Conservation (phyloP, 441 rosid genomes). For the Rhodomyrtus psidioides region DNA sequence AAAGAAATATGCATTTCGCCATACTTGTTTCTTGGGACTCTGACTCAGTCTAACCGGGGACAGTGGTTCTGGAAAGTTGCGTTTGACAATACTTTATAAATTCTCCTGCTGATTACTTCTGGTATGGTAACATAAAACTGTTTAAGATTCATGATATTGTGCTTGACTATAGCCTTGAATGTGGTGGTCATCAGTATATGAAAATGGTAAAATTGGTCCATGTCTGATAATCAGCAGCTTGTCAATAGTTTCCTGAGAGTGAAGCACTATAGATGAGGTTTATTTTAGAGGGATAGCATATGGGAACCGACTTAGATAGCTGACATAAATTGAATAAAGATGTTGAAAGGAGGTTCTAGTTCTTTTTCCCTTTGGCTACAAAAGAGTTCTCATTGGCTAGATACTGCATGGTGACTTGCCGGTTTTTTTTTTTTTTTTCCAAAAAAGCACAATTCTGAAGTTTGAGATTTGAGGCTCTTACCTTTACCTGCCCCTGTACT, state of each 20-base stretch:
- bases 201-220: not conserved
- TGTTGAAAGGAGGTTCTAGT: not conserved
- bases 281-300: not conserved
- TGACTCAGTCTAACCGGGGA: not conserved
- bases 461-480: not conserved
- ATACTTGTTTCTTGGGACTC: not conserved
- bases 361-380: not conserved
- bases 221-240: not conserved
- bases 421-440: not conserved
- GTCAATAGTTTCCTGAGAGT: not conserved
- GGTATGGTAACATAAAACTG: not conserved
- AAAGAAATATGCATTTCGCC: not conserved
- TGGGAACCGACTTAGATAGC: not conserved
- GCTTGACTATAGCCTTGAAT: not conserved
- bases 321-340: not conserved
- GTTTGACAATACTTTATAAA: not conserved
- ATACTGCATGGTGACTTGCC: not conserved
- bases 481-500: not conserved
- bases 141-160: not conserved
- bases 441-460: not conserved
- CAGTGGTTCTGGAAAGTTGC: not conserved
- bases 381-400: not conserved
- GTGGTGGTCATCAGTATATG: not conserved
- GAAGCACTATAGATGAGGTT: not conserved
- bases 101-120: not conserved